phyloP scores from a whole-genome alignment of 2,329 filamentous ascomycete genomes.

The Penicillium sp. region DNA sequence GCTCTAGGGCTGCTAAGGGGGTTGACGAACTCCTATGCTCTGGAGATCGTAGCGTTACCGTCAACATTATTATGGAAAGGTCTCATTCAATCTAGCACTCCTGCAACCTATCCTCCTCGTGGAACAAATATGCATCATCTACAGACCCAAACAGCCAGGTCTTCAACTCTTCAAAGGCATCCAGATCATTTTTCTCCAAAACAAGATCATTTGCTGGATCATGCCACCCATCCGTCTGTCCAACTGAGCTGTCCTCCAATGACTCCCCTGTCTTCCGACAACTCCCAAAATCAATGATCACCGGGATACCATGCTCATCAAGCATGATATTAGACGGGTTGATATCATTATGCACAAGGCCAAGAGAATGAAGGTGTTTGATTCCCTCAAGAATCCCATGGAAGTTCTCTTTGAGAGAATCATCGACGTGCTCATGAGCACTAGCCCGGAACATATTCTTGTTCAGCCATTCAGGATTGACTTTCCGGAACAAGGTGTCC shows the following conservation, averaged over 20 bases:
- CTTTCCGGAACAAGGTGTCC: background rate
- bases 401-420: background rate
- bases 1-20: too few species aligned
- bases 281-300: background rate
- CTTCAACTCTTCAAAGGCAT: background rate
- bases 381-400: background rate
- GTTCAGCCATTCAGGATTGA: background rate
- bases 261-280: background rate
- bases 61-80: background rate
- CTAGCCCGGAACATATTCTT: background rate
- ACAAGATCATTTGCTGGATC: background rate
- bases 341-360: background rate
- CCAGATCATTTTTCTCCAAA: background rate
- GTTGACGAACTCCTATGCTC: too few species aligned
- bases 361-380: background rate
- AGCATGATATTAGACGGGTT: background rate
- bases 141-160: background rate
- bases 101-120: background rate
- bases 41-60: too few species aligned
- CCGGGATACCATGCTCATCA: background rate
- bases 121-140: background rate
- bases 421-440: background rate
- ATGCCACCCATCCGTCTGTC: background rate
- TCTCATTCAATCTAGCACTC: background rate
- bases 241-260: background rate